Percentiles rank a stretch among this genome's conserved stretches.
phyloP scores from a whole-genome alignment of 2,329 filamentous ascomycete species.

The Lachnellula arida region DNA sequence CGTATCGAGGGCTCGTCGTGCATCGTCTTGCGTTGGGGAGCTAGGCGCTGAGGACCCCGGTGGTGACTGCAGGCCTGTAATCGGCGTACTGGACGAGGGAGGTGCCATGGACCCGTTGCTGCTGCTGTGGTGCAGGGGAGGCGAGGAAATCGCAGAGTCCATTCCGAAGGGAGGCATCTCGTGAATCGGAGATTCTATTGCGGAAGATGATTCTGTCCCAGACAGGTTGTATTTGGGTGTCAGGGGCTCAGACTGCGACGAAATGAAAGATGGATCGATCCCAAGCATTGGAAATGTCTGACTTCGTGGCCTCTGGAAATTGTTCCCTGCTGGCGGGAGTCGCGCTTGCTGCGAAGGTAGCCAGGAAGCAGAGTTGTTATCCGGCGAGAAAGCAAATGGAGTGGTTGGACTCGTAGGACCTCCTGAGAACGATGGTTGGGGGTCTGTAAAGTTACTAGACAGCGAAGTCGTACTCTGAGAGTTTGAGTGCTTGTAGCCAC shows the following conservation, averaged over 20 bases:
- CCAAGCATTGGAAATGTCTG: constrained; percentile 78
- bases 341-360: constrained; percentile 47
- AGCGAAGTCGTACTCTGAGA: constrained; percentile 64
- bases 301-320: constrained; percentile 71
- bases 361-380: constrained; percentile 66
- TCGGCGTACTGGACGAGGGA: constrained; percentile 34
- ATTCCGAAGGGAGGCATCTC: constrained; percentile 37
- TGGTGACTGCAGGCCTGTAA: constrained; percentile 35
- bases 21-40: constrained; percentile 80
- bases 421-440: constrained; percentile 63
- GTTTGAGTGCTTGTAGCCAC: constrained; percentile 55
- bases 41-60: constrained; percentile 52
- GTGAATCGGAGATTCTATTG: constrained; percentile 47
- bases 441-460: constrained; percentile 62
- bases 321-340: constrained; percentile 37
- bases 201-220: constrained; percentile 36
- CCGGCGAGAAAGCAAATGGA: constrained; percentile 71
- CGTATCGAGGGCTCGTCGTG: constrained; percentile 73
- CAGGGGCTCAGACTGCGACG: constrained; percentile 46
- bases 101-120: constrained; percentile 46
- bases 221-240: constrained; percentile 46
- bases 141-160: constrained; percentile 37
- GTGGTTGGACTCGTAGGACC: constrained; percentile 69
- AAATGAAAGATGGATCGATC: constrained; percentile 50
- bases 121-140: constrained; percentile 46